A percentile compares a stretch with the other conserved stretches of the same genome.
These are phyloP conservation scores for Rhodosorus marinus DNA, from an alignment of 23 red algal species.

Conservation along the genomic window DNA sequence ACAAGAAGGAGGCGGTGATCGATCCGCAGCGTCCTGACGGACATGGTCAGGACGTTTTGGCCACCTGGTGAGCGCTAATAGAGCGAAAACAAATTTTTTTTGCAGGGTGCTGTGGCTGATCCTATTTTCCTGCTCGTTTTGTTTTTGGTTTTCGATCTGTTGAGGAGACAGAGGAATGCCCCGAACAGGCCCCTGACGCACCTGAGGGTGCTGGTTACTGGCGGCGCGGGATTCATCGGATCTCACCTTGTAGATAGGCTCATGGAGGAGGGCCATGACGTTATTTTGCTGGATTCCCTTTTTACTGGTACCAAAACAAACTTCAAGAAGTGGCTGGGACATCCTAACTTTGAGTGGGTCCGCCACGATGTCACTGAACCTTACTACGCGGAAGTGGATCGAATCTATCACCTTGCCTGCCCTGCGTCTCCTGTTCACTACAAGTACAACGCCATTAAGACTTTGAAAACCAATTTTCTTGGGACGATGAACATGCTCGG, in stretches of 20 bases:
- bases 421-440: constrained; percentile 95
- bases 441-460: constrained; percentile 99
- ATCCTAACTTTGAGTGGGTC: constrained; percentile 91
- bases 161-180: constrained; percentile 38
- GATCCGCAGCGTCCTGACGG: neutral
- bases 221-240: constrained; percentile 97
- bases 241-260: constrained; percentile 91
- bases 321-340: constrained; percentile 40
- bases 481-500: constrained; percentile 99
- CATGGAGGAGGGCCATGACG: constrained; percentile 93
- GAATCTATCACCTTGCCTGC: constrained; percentile 96
- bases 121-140: too few relatives aligned
- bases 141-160: too few relatives aligned
- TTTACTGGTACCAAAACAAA: constrained; percentile 95
- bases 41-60: neutral
- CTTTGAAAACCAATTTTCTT: constrained; percentile 90
- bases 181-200: constrained; percentile 67
- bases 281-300: constrained; percentile 87
- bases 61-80: too few relatives aligned
- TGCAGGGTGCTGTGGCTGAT: too few relatives aligned
- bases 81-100: too few relatives aligned
- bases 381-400: constrained; percentile 76
- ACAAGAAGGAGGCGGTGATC: neutral
- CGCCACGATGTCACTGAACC: constrained; percentile 94
- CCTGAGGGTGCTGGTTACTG: constrained; percentile 87